Base-by-base conservation (phyloP, 2,329 filamentous ascomycete genomes). In the Triangularia verruculosa region DNA sequence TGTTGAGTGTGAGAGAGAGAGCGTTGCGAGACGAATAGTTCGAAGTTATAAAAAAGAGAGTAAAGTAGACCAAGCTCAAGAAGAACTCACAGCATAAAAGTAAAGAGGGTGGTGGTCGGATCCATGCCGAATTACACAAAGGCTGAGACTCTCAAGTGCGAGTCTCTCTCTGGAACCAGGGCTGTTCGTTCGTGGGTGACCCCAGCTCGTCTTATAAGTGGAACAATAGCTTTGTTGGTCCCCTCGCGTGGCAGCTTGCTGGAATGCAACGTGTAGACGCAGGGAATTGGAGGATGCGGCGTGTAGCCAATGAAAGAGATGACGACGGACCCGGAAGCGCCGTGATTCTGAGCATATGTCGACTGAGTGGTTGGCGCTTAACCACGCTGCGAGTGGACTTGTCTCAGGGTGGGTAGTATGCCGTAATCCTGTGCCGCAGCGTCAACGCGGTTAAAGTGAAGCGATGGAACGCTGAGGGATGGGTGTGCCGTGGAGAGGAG, bases 81-180 rank as follows among this genome's bases (percentile, higher is more conserved):
- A 54, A 70, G 63, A 72, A 86, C 86, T 85, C 79, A 89, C 86
- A 89, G 76, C 77, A 87, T 82, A 74, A 90, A 90, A 65, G 88
- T 89, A 73, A 89, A 83, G 69, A 90, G 84, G 64, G 88, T 88
- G 22, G 87, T 89, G 51, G 80, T 80, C 60, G 84, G 84, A 75
- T 86, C 83, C 84, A 86, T 86, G 73, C 60, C 70, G 66, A 54
- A 54, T 25, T 54, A 54, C 25, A 54, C 25, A 27, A 27, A 27
- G 51, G 25, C 12, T 25, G 51, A 27, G 51, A 54, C 25, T 25
- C 25, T 25, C 25, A 20, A 25, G 51, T 54, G 51, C 22, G 25
- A 54, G 22, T 25, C 51, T 54, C 22, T 54, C 22, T 54, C 24
- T 13, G 51, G n/a, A 15, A 4, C 9, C 51, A 54, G 58, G 32